Base-by-base conservation (phyloP, 164 flowering plant genomes). In the Amborella trichopoda region DNA sequence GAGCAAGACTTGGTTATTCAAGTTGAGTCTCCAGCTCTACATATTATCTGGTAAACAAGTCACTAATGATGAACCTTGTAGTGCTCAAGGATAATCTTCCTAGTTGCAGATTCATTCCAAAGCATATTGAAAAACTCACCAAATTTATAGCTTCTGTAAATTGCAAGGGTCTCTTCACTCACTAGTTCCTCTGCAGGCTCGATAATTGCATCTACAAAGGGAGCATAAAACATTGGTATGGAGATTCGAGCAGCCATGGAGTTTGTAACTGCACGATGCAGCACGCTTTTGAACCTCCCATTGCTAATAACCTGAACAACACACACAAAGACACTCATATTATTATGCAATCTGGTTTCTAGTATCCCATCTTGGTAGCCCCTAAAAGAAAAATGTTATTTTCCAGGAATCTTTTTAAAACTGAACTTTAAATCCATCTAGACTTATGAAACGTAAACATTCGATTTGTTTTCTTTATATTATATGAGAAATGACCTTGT, bases 261-360 rank as follows among this genome's bases (percentile, higher is more conserved):
- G 37, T 61, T 68, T 1, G 68, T 66, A 44, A 74, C 66, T 2
- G 40, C 76, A 52, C 70, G 40, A 23, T 74, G 80, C 11, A 61
- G 67, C 0, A 46, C 69, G 24, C 62, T 61, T 19, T 25, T 54
- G 16, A 65, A 48, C 52, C 23, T 59, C 20, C 70, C 72, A 54
- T 71, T 65, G 58, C 67, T 63, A 23, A 68, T 53, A 30, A 66
- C 49, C 73, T 68, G n/a, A n/a, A n/a, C n/a, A n/a, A 26, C 48
- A 28, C 3, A 1, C 2, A 38, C 40, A 13, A 4, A 0, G 24
- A 1, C 5, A 1, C 11, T 43, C 8, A 0, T 12, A 19, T 6
- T 3, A 26, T n/a, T 17, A 8, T 3, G 11, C 13, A 28, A 28
- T 19, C 0, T 2, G 25, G 6, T 30, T 30, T 13, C 6, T 30